phyloP scores from a whole-genome alignment of 768 basidiomycete species.

The Suillus luteus region DNA sequence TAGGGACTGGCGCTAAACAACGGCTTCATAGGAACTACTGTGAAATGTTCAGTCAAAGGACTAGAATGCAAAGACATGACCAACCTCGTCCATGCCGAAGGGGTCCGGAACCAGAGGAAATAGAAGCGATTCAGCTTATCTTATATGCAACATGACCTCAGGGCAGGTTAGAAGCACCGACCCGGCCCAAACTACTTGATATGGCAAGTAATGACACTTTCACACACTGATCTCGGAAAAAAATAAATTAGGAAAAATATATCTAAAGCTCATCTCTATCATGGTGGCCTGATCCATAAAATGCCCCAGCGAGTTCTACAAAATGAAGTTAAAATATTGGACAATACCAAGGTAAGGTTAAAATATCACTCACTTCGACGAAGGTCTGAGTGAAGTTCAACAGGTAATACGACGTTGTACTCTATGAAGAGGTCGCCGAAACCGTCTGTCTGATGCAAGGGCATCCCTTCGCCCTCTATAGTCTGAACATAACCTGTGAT shows the following conservation, averaged over 20 bases:
- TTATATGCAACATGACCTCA: conserved; percentile 25
- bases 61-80: background rate
- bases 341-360: background rate
- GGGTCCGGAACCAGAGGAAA: conserved; percentile 30
- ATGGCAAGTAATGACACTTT: background rate
- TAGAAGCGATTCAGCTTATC: background rate
- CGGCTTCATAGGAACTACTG: conserved; percentile 5
- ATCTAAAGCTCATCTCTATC: conserved; percentile 43
- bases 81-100: conserved; percentile 26
- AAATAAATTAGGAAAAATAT: background rate
- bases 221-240: background rate
- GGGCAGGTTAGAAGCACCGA: conserved; percentile 33
- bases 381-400: conserved; percentile 63
- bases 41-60: background rate
- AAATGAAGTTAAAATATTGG: conserved; percentile 8
- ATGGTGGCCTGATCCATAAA: conserved; percentile 40
- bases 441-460: conserved; percentile 54
- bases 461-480: conserved; percentile 90
- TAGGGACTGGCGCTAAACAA: background rate
- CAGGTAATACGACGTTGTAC: conserved; percentile 89
- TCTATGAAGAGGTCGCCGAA: conserved; percentile 90
- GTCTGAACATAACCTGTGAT: conserved; percentile 76
- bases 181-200: conserved; percentile 3
- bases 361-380: conserved; percentile 66
- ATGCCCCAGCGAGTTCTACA: conserved; percentile 59